phyloP scores from a whole-genome alignment of 805 yeast genomes.

The Torulaspora indica region DNA sequence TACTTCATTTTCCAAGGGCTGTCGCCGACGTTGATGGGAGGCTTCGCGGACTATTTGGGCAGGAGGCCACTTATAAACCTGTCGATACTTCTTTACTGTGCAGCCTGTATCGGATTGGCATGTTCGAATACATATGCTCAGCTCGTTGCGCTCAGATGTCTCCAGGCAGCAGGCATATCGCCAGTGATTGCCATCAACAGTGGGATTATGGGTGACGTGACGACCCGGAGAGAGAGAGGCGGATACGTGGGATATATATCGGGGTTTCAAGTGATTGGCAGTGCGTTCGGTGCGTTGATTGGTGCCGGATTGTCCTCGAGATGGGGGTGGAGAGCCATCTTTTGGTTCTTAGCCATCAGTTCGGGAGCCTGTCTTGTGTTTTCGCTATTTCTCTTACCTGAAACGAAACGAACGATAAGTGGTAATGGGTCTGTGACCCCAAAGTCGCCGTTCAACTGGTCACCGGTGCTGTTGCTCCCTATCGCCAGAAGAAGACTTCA shows the following conservation, averaged over 20 bases:
- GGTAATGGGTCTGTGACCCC: conserved; percentile 73
- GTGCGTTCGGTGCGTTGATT: conserved; percentile 74
- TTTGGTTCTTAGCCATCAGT: conserved; percentile 68
- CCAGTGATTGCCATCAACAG: conserved; percentile 67
- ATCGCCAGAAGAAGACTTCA: conserved; percentile 23
- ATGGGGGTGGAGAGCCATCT: conserved; percentile 71
- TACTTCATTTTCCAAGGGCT: conserved; percentile 74
- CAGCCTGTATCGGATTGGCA: conserved; percentile 65
- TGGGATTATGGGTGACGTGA: conserved; percentile 71
- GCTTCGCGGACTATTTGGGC: conserved; percentile 65
- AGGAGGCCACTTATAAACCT: conserved; percentile 61
- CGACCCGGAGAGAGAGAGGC: conserved; percentile 64
- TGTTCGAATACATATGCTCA: conserved; percentile 52
- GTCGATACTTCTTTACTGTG: conserved; percentile 53
- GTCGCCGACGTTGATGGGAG: conserved; percentile 64
- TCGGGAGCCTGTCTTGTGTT: conserved; percentile 44
- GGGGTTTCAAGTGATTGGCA: conserved; percentile 66
- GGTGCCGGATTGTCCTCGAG: conserved; percentile 43
- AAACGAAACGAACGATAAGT: conserved; percentile 64
- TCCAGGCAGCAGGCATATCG: conserved; percentile 75
- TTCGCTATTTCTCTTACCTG: conserved; percentile 52
- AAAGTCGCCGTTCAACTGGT: conserved; percentile 36
- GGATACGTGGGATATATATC: conserved; percentile 58
- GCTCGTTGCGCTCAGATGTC: conserved; percentile 60
- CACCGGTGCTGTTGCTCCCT: conserved; percentile 41